Base-by-base conservation (phyloP, 257 asterid genomes). In the Ocimum tenuiflorum region DNA sequence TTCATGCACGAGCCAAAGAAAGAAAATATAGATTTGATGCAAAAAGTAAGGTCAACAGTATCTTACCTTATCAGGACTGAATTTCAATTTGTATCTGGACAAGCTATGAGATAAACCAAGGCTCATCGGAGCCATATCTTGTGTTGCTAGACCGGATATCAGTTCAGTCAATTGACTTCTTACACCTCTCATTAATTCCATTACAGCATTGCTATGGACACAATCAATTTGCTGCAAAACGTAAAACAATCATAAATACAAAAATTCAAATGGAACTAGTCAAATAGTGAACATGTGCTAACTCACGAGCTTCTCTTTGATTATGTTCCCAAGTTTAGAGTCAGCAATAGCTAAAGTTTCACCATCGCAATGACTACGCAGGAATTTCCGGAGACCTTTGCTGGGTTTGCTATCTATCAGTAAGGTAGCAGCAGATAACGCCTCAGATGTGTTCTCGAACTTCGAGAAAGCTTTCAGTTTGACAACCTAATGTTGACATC, bases 81-180 rank as follows among this genome's bases (percentile, higher is more conserved):
- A 91, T 55, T 91, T 91, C 47, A 91, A 80, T 70, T 88, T 91
- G 85, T 82, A 83, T 78, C 97, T 80, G 22, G 96, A 86, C 47
- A 91, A 72, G 76, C 96, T 88, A 79, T 91, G 97, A 65, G 97
- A 91, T 56, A 91, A 74, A 55, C 96, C 97, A 78, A 91, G 80
- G 69, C 97, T 86, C 96, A 91, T 91, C 48, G 97, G 96, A 60
- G 91, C 89, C 83, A 91, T 77, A 75, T 91, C 97, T 76, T 88
- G 96, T 5, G 85, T 52, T 69, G 85, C 96, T 19, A 91, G 77
- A 57, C 96, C 97, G 39, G 94, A 68, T 65, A 91, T 91, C 12
- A 91, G 92, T 41, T 91, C 95, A 24, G 86, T 78, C 77, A 86
- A 68, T 43, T 88, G 95, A 75, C 88, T 88, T 68, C 97, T 86